Conservation (phyloP, 805 yeast species). For the Candida bentonensis region DNA sequence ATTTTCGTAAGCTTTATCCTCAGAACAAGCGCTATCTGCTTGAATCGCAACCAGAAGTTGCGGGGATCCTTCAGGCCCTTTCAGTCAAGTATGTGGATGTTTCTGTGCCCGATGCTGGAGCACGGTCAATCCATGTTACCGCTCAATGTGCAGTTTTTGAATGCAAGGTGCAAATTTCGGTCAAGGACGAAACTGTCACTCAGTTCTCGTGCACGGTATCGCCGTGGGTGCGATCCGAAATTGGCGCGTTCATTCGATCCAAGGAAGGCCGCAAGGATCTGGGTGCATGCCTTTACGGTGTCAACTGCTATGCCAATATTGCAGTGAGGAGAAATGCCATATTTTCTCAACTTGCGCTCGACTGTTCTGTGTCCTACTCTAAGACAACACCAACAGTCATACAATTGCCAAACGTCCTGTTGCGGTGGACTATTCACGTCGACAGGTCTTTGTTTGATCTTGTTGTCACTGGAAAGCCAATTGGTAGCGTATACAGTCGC, state of each 20-base stretch:
- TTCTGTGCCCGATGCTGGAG: background rate
- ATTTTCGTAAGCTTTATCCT: background rate
- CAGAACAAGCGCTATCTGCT: background rate
- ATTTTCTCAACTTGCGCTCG: background rate
- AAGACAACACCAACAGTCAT: background rate
- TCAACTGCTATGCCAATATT: background rate
- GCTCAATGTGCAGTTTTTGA: background rate
- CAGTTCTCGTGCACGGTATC: background rate
- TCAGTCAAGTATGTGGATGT: background rate
- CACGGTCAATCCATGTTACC: background rate
- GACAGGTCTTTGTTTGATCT: background rate
- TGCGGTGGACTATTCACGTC: background rate
- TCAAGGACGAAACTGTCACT: background rate
- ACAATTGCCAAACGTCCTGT: background rate
- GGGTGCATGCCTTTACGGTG: slow-evolving; percentile 1
- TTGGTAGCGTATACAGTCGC: background rate
- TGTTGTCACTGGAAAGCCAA: background rate
- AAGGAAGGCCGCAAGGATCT: background rate
- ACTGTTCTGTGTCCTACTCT: background rate
- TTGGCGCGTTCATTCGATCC: background rate
- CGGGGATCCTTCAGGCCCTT: background rate
- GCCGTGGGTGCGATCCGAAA: background rate
- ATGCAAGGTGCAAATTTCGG: background rate
- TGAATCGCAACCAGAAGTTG: background rate
- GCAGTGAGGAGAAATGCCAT: background rate